phyloP scores from a whole-genome alignment of 2,329 filamentous ascomycete genomes.

The Thermomyces lanuginosus region DNA sequence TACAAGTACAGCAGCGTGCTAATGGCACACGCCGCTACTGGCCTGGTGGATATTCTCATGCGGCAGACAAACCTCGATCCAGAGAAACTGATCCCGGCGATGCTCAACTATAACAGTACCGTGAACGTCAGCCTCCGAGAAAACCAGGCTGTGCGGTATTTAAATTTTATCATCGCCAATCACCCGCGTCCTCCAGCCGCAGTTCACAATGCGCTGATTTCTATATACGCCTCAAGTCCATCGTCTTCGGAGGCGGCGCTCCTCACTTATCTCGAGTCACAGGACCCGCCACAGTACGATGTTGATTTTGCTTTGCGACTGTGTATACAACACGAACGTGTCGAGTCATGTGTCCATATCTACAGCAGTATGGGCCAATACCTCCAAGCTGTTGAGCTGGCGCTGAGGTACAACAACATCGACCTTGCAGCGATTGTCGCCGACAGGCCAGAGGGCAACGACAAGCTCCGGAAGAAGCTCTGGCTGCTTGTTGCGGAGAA shows the following conservation, averaged over 20 bases:
- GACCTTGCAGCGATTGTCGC: constrained; percentile 82
- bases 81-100: constrained; percentile 75
- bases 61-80: constrained; percentile 72
- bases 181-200: constrained; percentile 66
- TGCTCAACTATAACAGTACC: constrained; percentile 77
- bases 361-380: constrained; percentile 96
- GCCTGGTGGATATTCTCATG: constrained; percentile 91
- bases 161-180: constrained; percentile 78
- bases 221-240: constrained; percentile 78
- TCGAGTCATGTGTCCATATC: constrained; percentile 89
- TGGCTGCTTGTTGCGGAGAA: constrained; percentile 93
- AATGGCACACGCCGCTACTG: constrained; percentile 71
- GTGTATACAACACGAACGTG: constrained; percentile 85
- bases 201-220: constrained; percentile 92
- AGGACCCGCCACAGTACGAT: constrained; percentile 75
- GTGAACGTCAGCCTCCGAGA: constrained; percentile 50
- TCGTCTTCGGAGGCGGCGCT: constrained; percentile 73
- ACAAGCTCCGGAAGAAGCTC: constrained; percentile 71
- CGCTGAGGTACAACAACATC: constrained; percentile 74
- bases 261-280: constrained; percentile 75
- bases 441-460: constrained; percentile 61
- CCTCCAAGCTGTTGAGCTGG: constrained; percentile 79
- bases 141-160: constrained; percentile 87
- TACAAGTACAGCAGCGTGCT: constrained; percentile 96
- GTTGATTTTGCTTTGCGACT: constrained; percentile 89